Percentiles rank a stretch among this genome's conserved stretches.
These are phyloP conservation scores for Kodamaea lidongshanica DNA, from an alignment of 805 yeast genomes.

Conservation along the genomic window DNA sequence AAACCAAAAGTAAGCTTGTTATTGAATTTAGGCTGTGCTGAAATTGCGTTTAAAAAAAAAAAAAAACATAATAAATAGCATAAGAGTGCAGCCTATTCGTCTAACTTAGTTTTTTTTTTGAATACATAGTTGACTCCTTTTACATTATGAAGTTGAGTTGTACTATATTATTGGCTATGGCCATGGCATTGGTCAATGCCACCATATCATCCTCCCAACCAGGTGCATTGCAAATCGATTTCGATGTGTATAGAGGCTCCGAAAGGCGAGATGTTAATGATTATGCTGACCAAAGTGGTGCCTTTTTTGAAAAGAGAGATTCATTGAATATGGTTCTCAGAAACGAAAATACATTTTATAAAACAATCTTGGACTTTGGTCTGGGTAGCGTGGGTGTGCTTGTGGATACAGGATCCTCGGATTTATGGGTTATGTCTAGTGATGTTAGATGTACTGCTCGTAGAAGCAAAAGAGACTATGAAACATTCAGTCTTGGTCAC, in stretches of 20 bases:
- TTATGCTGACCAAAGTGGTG: conserved; percentile 3
- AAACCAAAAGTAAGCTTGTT: too few species aligned
- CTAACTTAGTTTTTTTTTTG: too few species aligned
- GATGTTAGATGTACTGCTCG: conserved; percentile 19
- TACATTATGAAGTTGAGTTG: too few species aligned
- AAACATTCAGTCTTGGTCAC: not conserved
- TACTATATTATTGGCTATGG: too few species aligned
- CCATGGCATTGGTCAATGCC: too few species aligned
- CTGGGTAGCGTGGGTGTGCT: conserved; percentile 24
- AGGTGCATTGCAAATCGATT: conserved; percentile 13
- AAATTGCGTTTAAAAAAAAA: too few species aligned
- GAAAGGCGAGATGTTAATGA: conserved; percentile 5
- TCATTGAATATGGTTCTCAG: conserved; percentile 15
- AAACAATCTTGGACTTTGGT: conserved; percentile 21
- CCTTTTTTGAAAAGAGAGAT: conserved; percentile 14
- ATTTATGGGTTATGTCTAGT: conserved; percentile 36
- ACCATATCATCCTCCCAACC: too few species aligned
- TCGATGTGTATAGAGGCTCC: conserved; percentile 17
- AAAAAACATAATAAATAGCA: too few species aligned
- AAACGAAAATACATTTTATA: conserved; percentile 26
- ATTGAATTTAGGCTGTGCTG: too few species aligned
- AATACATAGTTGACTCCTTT: too few species aligned
- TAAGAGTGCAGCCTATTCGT: too few species aligned
- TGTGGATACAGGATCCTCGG: conserved; percentile 40
- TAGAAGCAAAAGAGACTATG: conserved; percentile 5